Base-by-base conservation (phyloP, 192 early-diverging fungal species). In the Kappamyces sp. region DNA sequence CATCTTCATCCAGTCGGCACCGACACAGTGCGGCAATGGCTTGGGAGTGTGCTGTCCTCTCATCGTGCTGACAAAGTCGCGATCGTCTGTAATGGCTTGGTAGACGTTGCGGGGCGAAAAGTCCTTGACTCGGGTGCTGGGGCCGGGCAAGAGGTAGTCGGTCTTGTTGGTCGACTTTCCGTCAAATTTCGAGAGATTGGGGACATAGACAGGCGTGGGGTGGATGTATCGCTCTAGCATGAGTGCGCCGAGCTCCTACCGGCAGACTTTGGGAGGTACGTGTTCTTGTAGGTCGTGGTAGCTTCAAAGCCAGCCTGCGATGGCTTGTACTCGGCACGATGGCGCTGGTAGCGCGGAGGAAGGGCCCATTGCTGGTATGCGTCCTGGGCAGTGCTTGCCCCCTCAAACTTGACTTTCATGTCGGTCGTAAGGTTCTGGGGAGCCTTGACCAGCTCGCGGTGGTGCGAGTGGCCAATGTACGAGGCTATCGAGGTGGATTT, bases 51-150 rank as follows among this genome's bases (percentile, higher is more conserved):
- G 59, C 50, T 62, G 64, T 9, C 55, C 32, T 13, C 66, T 51
- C 49, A 51, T 66, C 8, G 71, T 77, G 2, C 69, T 69, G 1
- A 70, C 34, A 47, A 69, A 77, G 59, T 77, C 75, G 36, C 75
- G 65, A 47, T 74, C 75, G 50, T 77, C 75, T 33, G 52, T 59
- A 33, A 62, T 48, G 13, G 69, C 47, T 31, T 62, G 49, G 49
- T 71, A 77, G 10, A 38, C 39, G 4, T 48, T 63, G 46, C 72
- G 61, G 2, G 75, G 75, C 9, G 60, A 49, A 62, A 67, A 77
- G 57, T 77, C 71, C n/a, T 43, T 40, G 37, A 59, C 59, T 40
- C 61, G 55, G 5, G 51, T 39, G 23, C 47, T 40, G 13, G 47
- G 50, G 49, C 55, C 61, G 41, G 65, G 47, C 5, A 54, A n/a